Conservation (phyloP, 768 basidiomycete genomes). For the Tulasnella sp. region DNA sequence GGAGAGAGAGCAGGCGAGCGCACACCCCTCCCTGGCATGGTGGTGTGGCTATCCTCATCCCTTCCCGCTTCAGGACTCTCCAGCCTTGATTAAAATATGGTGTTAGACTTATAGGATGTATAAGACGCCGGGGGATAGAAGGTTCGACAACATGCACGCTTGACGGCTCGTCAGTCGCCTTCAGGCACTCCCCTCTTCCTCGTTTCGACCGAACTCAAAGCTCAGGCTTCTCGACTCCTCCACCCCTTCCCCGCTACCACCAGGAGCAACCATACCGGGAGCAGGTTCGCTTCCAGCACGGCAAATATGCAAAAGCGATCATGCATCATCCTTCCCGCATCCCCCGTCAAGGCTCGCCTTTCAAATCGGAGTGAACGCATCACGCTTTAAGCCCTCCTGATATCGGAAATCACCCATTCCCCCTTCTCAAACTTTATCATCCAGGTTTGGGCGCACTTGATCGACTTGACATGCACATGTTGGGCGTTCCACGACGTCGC, state of each 20-base stretch:
- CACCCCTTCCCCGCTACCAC: neutral
- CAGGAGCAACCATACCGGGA: neutral
- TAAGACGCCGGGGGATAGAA: too few species aligned
- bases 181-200: too few species aligned
- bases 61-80: too few species aligned
- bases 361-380: neutral
- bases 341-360: too few species aligned
- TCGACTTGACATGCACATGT: constrained; percentile 12
- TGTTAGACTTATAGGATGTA: too few species aligned
- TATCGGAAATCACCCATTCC: constrained; percentile 8
- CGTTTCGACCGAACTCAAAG: neutral
- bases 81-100: too few species aligned
- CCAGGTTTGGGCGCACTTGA: neutral
- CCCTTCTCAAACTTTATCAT: constrained; percentile 5
- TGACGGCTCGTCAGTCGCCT: too few species aligned
- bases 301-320: neutral
- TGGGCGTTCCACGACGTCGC: constrained; percentile 17
- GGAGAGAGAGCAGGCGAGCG: too few species aligned
- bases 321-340: neutral
- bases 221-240: neutral
- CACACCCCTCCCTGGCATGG: too few species aligned
- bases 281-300: neutral
- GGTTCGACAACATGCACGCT: too few species aligned
- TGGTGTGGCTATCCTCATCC: too few species aligned
- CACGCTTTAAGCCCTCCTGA: constrained; percentile 6